phyloP scores from a whole-genome alignment of 169 alveolate genomes.

The Plasmodium relictum region DNA sequence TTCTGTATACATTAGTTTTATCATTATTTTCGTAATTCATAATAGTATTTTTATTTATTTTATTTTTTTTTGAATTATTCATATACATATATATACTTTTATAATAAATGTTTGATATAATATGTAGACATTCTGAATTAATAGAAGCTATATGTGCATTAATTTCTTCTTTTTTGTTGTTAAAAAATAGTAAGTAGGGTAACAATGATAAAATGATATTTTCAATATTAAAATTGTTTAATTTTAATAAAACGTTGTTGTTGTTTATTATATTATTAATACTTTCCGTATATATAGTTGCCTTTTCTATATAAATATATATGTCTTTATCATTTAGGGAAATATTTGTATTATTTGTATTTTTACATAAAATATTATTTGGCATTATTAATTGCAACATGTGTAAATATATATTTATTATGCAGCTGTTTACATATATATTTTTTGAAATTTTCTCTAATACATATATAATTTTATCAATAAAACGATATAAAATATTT shows the following conservation, averaged over 20 bases:
- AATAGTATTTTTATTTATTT: background rate
- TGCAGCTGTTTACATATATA: slow-evolving; percentile 71
- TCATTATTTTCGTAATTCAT: background rate
- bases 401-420: slow-evolving; percentile 69
- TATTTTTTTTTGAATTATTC: slow-evolving; percentile 33
- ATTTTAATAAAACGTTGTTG: slow-evolving; percentile 57
- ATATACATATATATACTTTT: slow-evolving; percentile 77
- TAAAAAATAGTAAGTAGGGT: slow-evolving; percentile 70
- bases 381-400: slow-evolving; percentile 76
- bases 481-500: slow-evolving; percentile 51
- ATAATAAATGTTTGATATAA: slow-evolving; percentile 76
- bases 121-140: slow-evolving; percentile 76
- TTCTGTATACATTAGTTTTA: background rate
- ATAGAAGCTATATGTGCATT: slow-evolving; percentile 77
- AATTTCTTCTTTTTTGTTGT: slow-evolving; percentile 73
- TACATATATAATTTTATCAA: slow-evolving; percentile 70
- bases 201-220: slow-evolving; percentile 69
- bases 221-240: slow-evolving; percentile 76
- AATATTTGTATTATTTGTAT: slow-evolving; percentile 73
- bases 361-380: slow-evolving; percentile 62
- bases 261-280: slow-evolving; percentile 74
- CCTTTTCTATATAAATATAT: slow-evolving; percentile 75
- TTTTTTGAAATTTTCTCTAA: slow-evolving; percentile 71
- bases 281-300: slow-evolving; percentile 77
- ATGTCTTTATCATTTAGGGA: slow-evolving; percentile 75